Conservation (phyloP, 768 basidiomycete species). For the Boletus sp. region DNA sequence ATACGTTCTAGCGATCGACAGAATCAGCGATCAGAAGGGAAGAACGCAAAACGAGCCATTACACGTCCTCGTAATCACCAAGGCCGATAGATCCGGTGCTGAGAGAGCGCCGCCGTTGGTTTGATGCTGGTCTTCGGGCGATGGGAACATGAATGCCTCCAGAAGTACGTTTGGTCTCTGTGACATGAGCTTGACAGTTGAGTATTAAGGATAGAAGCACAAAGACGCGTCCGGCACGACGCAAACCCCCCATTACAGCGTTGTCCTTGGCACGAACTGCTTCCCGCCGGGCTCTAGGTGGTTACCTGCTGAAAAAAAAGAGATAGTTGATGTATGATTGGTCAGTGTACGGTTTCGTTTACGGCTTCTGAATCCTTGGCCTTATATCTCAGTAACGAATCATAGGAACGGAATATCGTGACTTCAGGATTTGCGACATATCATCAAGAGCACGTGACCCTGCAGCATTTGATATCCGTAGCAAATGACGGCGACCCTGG, state of each 20-base stretch:
- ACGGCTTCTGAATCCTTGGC: not conserved
- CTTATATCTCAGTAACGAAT: not conserved
- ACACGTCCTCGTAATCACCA: constrained; percentile 66
- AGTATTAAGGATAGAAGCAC: constrained; percentile 6
- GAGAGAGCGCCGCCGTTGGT: constrained; percentile 9
- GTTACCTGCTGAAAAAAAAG: not conserved
- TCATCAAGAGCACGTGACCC: constrained; percentile 10
- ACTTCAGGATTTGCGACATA: not conserved
- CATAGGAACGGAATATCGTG: not conserved
- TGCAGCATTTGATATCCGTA: too few relatives aligned
- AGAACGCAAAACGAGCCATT: constrained; percentile 21
- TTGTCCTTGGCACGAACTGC: not conserved
- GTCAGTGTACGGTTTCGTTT: not conserved
- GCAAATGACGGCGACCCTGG: not conserved
- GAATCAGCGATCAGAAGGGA: constrained; percentile 5
- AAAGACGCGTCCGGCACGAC: constrained; percentile 5
- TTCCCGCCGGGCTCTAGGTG: not conserved
- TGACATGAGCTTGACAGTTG: not conserved
- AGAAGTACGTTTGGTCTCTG: constrained; percentile 3
- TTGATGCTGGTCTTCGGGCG: constrained; percentile 1
- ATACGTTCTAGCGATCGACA: constrained; percentile 48
- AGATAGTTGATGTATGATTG: not conserved
- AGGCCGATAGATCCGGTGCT: constrained; percentile 46
- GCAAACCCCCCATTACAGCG: constrained; percentile 11
- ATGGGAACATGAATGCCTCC: constrained; percentile 29